Evolutionary conservation across 2,329 filamentous ascomycete genomes (phyloP), one percentile per base, ranked within the genome.

Genomic region (Fusarium concolor): DNA sequence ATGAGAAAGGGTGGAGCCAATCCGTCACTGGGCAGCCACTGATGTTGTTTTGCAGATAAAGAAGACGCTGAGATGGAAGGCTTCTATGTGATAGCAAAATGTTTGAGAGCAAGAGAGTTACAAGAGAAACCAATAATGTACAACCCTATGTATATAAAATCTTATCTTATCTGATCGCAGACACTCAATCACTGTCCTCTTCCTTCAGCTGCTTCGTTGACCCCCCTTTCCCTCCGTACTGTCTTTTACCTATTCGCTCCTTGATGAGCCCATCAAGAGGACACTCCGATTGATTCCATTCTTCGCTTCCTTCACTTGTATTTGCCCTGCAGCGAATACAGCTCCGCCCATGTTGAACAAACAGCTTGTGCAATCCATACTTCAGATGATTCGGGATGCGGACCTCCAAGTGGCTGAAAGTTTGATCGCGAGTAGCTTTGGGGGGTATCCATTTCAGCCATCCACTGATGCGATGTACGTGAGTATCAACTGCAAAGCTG

Each of bases 401-500:
- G 18, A 74, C 72, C 52, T 74, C 72, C 28, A 74, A 38, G 43
- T 74, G 72, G 49, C 72, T 73, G 28, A 74, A 74, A 4, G 72
- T 62, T 56, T 74, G 65, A 44, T 74, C 72, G 33, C 72, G 61
- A 18, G 71, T 74, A 9, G 72, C 71, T 41, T 73, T 71, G 9
- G 67, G 69, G 3, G 72, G 72, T 43, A 74, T 60, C 72, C 72
- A 74, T 53, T 74, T 71, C 50, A 74, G 31, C 72, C 72, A 74
- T 14, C 72, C 71, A 18, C 60, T 60, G 11, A 74, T 65, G 11
- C 72, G 72, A 46, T 74, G 71, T 29, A 74, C 72, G 28, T 74
- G 72, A 4, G 72, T 74, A 29, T 74, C 72, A 24, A 74, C 72
- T n/a, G 72, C 72, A 42, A 74, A 74, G 56, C 72, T 74, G 6